Base-by-base conservation (phyloP, 805 yeast species). In the Jamesozyma gamospora region DNA sequence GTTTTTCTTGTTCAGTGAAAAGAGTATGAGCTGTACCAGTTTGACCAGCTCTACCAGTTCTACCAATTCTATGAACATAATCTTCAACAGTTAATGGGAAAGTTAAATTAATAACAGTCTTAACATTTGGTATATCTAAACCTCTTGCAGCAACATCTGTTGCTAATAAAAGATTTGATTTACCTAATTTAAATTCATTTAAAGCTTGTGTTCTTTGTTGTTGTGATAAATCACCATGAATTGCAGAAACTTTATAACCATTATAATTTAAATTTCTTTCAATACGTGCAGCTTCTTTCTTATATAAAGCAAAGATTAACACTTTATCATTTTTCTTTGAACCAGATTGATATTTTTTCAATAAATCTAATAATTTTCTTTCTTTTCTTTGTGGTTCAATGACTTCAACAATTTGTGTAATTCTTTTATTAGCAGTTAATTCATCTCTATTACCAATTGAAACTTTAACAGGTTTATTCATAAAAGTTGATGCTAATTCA, bases 81-180 rank as follows among this genome's bases (percentile, higher is more conserved):
- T 90, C 96, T 64, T 90, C 97, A 10, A 85, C 92, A 1, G 96
- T 88, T 53, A 88, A 72, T 35, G 98, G 98, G 78, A 90, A 90
- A 6, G 96, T 88, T 61, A 90, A 71, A 62, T 90, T 90, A 61
- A 90, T 86, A 31, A 90, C 97, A 15, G 86, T 83, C 63, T 88
- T 90, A 45, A 92, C 98, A 51, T 94, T 86, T 38, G 98, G 98
- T 53, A 92, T 92, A 64, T 92, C 99, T 50, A 92, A 72, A 47
- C 97, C 97, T 70, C 97, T 77, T 31, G 96, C 96, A 38, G 96
- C 96, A 42, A 88, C 99, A 66, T 92, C 99, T 2, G 99, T 92
- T 25, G 99, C 99, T 50, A 92, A 72, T 63, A 92, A 66, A 34
- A 92, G 65, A 50, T 73, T 79, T 39, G 81, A 72, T 36, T 70